phyloP scores from a whole-genome alignment of 2,329 filamentous ascomycete genomes.

The Colletotrichum abscissum region DNA sequence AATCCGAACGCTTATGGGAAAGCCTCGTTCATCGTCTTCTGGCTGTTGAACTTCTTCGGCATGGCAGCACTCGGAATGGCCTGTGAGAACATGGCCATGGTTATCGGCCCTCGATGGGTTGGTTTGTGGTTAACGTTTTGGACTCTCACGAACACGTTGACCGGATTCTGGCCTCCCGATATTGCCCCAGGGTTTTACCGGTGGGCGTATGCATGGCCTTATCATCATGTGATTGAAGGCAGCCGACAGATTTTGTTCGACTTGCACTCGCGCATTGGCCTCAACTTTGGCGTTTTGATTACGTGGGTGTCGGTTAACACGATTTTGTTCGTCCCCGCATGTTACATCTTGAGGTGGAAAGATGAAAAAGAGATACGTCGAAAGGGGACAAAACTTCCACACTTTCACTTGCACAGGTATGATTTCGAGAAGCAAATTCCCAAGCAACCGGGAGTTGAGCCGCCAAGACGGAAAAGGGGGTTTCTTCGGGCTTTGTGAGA shows the following conservation, averaged over 20 bases:
- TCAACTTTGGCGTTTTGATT: conserved; percentile 17
- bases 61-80: conserved; percentile 26
- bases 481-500: conserved; percentile 15
- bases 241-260: conserved; percentile 23
- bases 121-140: conserved; percentile 24
- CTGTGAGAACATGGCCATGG: conserved; percentile 29
- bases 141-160: conserved; percentile 20
- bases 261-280: conserved; percentile 20
- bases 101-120: conserved; percentile 21
- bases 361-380: conserved; percentile 14
- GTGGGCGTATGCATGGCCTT: conserved; percentile 27
- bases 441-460: conserved; percentile 12
- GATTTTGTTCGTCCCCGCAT: background rate
- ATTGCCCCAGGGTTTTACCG: conserved; percentile 23
- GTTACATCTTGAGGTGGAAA: conserved; percentile 23
- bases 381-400: conserved; percentile 6
- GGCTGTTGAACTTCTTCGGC: conserved; percentile 23
- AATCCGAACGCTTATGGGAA: conserved; percentile 20
- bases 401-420: conserved; percentile 11
- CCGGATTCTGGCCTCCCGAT: conserved; percentile 23
- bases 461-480: conserved; percentile 15
- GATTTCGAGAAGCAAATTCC: conserved; percentile 15
- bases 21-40: conserved; percentile 19
- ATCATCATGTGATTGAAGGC: conserved; percentile 25
- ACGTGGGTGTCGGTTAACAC: conserved; percentile 23